Evolutionary conservation across 108 stramenopile genomes (phyloP).

Genomic region (Fistulifera pelliculosa): DNA sequence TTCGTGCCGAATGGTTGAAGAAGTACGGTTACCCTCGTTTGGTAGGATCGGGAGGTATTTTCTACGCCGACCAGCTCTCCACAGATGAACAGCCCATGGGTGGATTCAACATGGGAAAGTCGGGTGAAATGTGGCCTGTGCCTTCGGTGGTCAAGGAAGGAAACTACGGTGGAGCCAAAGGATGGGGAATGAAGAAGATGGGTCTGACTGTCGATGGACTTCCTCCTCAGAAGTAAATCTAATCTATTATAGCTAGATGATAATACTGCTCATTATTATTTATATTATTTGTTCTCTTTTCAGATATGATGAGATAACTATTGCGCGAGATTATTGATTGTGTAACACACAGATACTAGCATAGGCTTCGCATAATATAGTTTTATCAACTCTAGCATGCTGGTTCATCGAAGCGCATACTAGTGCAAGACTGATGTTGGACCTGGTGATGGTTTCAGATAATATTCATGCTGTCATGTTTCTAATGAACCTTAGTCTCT

Average conservation of each 20-base stretch:
- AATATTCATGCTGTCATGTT: too few relatives aligned
- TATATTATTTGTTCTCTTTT: too few relatives aligned
- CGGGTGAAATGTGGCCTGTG: slow-evolving; percentile 78
- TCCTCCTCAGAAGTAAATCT: slow-evolving; percentile 45
- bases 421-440: too few relatives aligned
- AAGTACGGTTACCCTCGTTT: slow-evolving; percentile 86
- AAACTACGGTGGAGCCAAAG: slow-evolving; percentile 74
- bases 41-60: slow-evolving; percentile 83
- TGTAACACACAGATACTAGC: too few relatives aligned
- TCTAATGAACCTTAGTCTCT: too few relatives aligned
- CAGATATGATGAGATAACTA: too few relatives aligned
- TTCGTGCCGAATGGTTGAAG: slow-evolving; percentile 75
- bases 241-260: slow-evolving; percentile 8
- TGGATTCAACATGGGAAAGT: slow-evolving; percentile 89
- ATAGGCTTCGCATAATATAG: too few relatives aligned
- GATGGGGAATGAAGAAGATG: slow-evolving; percentile 88
- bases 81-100: slow-evolving; percentile 82
- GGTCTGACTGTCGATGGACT: slow-evolving; percentile 74
- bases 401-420: too few relatives aligned
- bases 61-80: slow-evolving; percentile 82
- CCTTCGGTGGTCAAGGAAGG: slow-evolving; percentile 63
- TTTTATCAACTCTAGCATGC: too few relatives aligned
- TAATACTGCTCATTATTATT: too few relatives aligned
- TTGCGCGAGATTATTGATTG: too few relatives aligned
- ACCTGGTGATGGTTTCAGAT: too few relatives aligned